phyloP scores from a whole-genome alignment of 2,329 filamentous ascomycete genomes.

The Ustilaginoidea virens region DNA sequence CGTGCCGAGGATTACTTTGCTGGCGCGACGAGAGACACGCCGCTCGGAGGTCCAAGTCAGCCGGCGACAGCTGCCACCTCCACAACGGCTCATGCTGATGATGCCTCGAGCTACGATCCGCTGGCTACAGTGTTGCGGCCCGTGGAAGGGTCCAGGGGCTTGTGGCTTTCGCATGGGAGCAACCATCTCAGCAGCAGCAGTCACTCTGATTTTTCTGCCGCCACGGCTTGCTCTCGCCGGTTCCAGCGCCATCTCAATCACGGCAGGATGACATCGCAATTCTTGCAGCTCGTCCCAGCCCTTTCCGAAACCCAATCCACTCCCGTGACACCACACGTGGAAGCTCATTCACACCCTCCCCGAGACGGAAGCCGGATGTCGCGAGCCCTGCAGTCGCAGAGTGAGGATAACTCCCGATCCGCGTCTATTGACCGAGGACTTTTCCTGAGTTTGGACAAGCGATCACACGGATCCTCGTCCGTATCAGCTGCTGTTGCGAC shows the following conservation, averaged over 20 bases:
- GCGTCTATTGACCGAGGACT: slow-evolving; percentile 48
- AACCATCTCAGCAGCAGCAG: background rate
- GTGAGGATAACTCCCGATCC: slow-evolving; percentile 37
- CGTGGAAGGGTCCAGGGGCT: slow-evolving; percentile 6
- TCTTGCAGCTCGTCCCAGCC: slow-evolving; percentile 22
- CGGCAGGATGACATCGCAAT: slow-evolving; percentile 26
- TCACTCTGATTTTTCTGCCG: slow-evolving; percentile 10
- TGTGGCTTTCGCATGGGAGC: background rate
- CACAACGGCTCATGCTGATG: slow-evolving; percentile 10
- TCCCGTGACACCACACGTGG: slow-evolving; percentile 21
- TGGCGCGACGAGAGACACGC: slow-evolving; percentile 20
- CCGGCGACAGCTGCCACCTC: slow-evolving; percentile 9
- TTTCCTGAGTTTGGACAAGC: slow-evolving; percentile 46
- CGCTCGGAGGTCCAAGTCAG: slow-evolving; percentile 12
- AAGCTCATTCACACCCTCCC: slow-evolving; percentile 19
- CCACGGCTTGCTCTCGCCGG: slow-evolving; percentile 7
- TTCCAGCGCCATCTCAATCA: slow-evolving; percentile 28
- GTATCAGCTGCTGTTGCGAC: slow-evolving; percentile 33
- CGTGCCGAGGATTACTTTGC: slow-evolving; percentile 39
- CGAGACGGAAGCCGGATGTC: slow-evolving; percentile 29
- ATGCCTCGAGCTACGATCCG: slow-evolving; percentile 19
- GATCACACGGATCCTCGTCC: slow-evolving; percentile 48
- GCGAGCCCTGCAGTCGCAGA: slow-evolving; percentile 20
- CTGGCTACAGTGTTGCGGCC: slow-evolving; percentile 22
- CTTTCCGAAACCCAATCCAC: slow-evolving; percentile 14